Conservation (phyloP, 768 basidiomycete genomes). For the Macrocybe gigantea region DNA sequence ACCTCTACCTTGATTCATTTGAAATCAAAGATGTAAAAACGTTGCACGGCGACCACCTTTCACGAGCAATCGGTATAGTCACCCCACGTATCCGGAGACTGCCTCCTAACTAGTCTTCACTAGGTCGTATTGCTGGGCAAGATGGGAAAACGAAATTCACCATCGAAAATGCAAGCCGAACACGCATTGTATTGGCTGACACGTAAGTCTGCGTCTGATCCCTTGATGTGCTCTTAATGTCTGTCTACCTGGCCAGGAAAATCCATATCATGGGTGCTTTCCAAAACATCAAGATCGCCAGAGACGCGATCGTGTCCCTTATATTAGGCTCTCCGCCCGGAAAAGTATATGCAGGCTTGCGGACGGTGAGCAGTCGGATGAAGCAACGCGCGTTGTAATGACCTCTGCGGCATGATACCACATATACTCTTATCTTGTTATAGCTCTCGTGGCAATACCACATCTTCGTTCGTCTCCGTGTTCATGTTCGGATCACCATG, state of each 20-base stretch:
- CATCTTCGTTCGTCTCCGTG: too few species aligned
- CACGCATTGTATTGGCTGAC: slow-evolving; percentile 97
- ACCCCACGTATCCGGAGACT: neutral
- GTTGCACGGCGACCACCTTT: slow-evolving; percentile 93
- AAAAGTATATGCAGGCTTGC: slow-evolving; percentile 85
- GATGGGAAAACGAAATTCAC: slow-evolving; percentile 99
- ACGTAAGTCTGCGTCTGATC: slow-evolving; percentile 54
- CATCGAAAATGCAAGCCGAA: slow-evolving; percentile 94
- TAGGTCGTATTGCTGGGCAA: slow-evolving; percentile 96
- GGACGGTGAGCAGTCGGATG: slow-evolving; percentile 90
- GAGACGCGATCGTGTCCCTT: slow-evolving; percentile 92
- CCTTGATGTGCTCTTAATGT: slow-evolving; percentile 4
- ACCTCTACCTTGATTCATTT: slow-evolving; percentile 96
- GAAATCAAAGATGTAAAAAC: slow-evolving; percentile 99
- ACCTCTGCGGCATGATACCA: neutral
- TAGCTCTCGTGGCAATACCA: too few species aligned
- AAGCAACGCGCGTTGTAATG: slow-evolving; percentile 80
- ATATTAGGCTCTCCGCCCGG: slow-evolving; percentile 95
- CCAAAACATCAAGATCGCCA: slow-evolving; percentile 96
- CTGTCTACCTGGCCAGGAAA: slow-evolving; percentile 52
- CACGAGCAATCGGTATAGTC: slow-evolving; percentile 85
- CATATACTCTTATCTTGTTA: too few species aligned
- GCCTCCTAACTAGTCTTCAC: slow-evolving; percentile 5
- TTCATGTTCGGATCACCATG: too few species aligned
- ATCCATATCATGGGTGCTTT: slow-evolving; percentile 98